Conservation (phyloP, 1,284 basidiomycete genomes). For the Inonotus hispidus region DNA sequence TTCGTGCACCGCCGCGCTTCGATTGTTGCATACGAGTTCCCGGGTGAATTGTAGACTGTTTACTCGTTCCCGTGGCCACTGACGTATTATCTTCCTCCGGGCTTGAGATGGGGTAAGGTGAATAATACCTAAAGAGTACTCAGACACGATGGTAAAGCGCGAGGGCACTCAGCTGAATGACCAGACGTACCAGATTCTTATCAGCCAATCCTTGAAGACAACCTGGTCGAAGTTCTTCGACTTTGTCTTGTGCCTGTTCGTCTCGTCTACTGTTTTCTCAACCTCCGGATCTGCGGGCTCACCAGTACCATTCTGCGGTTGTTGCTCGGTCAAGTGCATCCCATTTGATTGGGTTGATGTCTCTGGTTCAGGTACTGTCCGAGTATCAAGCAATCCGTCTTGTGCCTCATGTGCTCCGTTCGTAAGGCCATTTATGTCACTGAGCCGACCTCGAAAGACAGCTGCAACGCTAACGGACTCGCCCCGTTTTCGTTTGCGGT, state of each 20-base stretch:
- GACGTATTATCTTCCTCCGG: constrained; percentile 22
- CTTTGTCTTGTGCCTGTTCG: constrained; percentile 62
- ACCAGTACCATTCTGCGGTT: constrained; percentile 6
- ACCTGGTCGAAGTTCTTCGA: constrained; percentile 77
- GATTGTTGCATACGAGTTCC: background rate
- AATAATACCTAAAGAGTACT: constrained; percentile 33
- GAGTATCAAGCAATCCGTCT: background rate
- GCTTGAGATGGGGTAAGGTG: constrained; percentile 32
- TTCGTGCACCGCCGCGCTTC: constrained; percentile 3
- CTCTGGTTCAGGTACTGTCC: constrained; percentile 4
- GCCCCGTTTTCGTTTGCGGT: background rate
- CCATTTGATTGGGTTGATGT: background rate
- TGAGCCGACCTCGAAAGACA: background rate
- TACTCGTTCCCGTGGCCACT: background rate
- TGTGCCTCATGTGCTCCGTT: background rate
- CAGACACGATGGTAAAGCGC: background rate
- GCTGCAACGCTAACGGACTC: background rate
- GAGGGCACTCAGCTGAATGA: background rate
- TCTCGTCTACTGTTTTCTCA: constrained; percentile 60
- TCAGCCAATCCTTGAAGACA: constrained; percentile 69
- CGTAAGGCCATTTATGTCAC: background rate
- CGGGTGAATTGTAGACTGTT: background rate
- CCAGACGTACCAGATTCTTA: constrained; percentile 67
- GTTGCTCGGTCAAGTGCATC: background rate
- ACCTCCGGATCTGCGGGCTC: constrained; percentile 25